Evolutionary conservation across 208 protist species (phyloP), one percentile per base, ranked within the genome.

Genomic region (Trypanosoma brucei): DNA sequence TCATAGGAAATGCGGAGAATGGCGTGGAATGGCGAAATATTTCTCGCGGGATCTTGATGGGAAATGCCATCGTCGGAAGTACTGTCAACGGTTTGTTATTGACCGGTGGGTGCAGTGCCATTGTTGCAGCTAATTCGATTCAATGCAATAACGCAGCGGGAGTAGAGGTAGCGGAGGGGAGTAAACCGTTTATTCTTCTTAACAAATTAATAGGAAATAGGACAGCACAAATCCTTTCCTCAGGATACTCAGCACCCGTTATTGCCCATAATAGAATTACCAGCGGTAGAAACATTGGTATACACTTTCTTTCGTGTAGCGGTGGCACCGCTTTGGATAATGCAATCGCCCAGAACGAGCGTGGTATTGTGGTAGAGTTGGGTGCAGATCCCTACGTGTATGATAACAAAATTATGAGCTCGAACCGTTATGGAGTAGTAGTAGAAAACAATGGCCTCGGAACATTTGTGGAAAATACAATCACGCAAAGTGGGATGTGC

Each of bases 371-470:
- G n/a, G 70, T 92, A 2, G 84, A 93, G 40, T 70, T 86, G 39
- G 86, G 91, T 68, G 81, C 80, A 4, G 89, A 95, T 59, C 89
- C 89, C 3, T 78, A 76, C 54, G 72, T 95, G 14, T 49, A 70
- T 53, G 63, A 62, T 46, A 95, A 95, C 39, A 62, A 69, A 42
- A 84, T 92, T 40, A 44, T 62, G 3, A 59, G 59, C 40, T 88
- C 75, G 63, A 4, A 74, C 3, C 58, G 74, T 3, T 65, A 65
- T 34, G 82, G 84, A 33, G 63, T 94, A 9, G 31, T 77, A 5
- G 78, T 78, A 7, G 59, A 70, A 34, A 88, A 95, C 67, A 92
- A 95, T 63, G 86, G 74, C 3, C 68, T 92, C 30, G 89, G 89
- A 22, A 83, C 75, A 3, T 91, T 93, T 63, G 52, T 83, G 2